Evolutionary conservation across 164 flowering plant genomes (phyloP).

Genomic region (Berberis thunbergii): DNA sequence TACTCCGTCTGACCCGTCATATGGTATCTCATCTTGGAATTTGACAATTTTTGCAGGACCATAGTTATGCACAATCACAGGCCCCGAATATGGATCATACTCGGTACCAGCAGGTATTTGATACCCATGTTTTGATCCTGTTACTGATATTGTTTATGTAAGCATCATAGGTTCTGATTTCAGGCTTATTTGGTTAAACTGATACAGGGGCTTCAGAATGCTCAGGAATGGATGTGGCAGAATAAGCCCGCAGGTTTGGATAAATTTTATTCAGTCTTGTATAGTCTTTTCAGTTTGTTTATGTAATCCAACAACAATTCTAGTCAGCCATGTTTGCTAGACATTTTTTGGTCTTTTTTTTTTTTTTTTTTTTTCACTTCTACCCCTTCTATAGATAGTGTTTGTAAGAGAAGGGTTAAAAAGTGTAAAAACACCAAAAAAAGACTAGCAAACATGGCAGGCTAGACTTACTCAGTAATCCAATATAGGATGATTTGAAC

Average conservation of each 20-base stretch:
- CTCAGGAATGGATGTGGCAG: conserved; percentile 85
- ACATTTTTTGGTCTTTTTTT: too few species aligned
- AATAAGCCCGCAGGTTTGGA: conserved; percentile 53
- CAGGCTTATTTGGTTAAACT: conserved; percentile 3
- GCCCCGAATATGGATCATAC: conserved; percentile 26
- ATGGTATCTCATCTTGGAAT: neutral
- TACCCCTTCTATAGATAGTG: too few species aligned
- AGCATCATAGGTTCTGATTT: neutral
- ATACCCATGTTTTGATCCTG: neutral
- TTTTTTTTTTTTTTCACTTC: too few species aligned
- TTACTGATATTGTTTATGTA: neutral
- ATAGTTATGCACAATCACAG: conserved; percentile 30
- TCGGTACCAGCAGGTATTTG: conserved; percentile 55
- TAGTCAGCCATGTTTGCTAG: too few species aligned
- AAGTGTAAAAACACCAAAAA: too few species aligned
- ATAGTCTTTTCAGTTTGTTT: neutral
- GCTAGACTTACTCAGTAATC: too few species aligned
- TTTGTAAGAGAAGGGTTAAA: too few species aligned
- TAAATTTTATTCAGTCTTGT: neutral
- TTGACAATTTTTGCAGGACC: conserved; percentile 25
- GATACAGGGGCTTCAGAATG: conserved; percentile 41
- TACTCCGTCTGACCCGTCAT: too few species aligned
- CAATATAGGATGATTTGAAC: too few species aligned
- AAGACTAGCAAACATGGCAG: too few species aligned
- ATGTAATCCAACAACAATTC: too few species aligned